Evolutionary conservation across 1,284 basidiomycete genomes (phyloP).

Genomic region (Puccinia hordei): DNA sequence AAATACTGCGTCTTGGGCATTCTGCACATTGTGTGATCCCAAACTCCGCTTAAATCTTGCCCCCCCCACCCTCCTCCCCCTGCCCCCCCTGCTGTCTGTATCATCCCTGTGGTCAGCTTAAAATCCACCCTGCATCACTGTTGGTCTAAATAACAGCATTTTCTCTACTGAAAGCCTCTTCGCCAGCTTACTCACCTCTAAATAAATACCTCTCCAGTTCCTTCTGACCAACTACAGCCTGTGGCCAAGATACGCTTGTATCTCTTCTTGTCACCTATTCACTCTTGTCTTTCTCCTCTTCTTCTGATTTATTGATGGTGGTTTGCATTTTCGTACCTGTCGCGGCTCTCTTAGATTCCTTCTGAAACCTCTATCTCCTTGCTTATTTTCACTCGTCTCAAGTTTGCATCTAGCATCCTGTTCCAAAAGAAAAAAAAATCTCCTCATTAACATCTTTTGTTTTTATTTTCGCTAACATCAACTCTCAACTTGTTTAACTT

Average conservation of each 20-base stretch:
- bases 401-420: background rate
- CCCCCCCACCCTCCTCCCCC: background rate
- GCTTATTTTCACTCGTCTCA: background rate
- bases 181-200: too few relatives aligned
- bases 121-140: too few relatives aligned
- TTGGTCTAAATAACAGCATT: too few relatives aligned
- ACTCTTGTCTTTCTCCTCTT: too few relatives aligned
- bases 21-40: constrained; percentile 42
- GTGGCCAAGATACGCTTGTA: too few relatives aligned
- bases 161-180: too few relatives aligned
- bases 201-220: too few relatives aligned
- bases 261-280: too few relatives aligned
- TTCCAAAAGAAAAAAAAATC: constrained; percentile 20
- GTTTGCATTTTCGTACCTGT: too few relatives aligned
- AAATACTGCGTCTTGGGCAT: constrained; percentile 5
- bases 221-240: too few relatives aligned
- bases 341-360: background rate
- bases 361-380: background rate
- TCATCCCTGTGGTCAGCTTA: background rate
- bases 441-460: background rate
- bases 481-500: constrained; percentile 5
- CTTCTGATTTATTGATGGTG: too few relatives aligned
- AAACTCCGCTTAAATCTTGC: constrained; percentile 40
- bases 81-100: background rate
- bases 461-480: constrained; percentile 8